These are phyloP conservation scores for Aspergillus biplanus DNA, from an alignment of 495 filamentous ascomycete genomes.

Conservation along the genomic window DNA sequence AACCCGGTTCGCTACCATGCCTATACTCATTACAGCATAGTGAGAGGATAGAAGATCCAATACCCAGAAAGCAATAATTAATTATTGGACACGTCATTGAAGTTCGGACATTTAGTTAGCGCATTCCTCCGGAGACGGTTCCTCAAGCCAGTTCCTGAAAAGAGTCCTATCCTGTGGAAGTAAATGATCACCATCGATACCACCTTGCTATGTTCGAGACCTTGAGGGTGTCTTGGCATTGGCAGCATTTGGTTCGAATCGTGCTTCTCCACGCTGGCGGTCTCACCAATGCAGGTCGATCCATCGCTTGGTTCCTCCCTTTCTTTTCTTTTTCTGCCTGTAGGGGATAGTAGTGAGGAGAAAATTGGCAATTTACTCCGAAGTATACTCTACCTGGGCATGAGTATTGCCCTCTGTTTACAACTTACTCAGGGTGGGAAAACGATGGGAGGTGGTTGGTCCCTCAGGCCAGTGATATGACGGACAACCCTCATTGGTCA, in stretches of 20 bases:
- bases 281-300: neutral
- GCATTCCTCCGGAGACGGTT: no score
- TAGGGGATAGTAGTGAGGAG: neutral
- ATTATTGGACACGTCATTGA: no score
- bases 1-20: neutral
- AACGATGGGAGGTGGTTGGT: no score
- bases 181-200: neutral
- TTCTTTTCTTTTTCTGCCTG: neutral
- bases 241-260: neutral
- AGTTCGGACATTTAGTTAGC: no score
- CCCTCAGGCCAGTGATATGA: neutral
- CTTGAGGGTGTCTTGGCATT: neutral
- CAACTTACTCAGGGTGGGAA: neutral
- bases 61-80: neutral
- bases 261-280: neutral
- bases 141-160: neutral
- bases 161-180: neutral
- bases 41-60: neutral
- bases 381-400: neutral
- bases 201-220: neutral
- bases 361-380: neutral
- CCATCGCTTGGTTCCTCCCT: neutral
- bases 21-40: neutral
- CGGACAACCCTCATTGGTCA: slow-evolving; percentile 33
- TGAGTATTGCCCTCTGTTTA: neutral